Conservation (phyloP, 495 filamentous ascomycete genomes). For the Ascobolus immersus region DNA sequence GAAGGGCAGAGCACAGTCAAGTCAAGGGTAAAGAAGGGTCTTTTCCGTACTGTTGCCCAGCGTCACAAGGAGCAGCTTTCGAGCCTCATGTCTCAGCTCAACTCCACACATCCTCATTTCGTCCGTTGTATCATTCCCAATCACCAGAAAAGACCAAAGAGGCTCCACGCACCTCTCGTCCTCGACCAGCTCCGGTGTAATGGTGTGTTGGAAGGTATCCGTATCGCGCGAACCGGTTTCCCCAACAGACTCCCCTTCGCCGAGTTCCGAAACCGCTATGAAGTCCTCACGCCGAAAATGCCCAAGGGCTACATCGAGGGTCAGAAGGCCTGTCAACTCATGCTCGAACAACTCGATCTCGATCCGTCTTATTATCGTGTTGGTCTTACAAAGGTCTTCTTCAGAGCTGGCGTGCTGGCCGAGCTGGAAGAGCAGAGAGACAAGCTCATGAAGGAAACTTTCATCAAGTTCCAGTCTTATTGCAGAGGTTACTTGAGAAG, state of each 20-base stretch:
- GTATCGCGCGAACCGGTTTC: conserved; percentile 95
- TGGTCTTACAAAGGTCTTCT: conserved; percentile 93
- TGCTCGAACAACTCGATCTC: conserved; percentile 70
- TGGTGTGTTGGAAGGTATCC: conserved; percentile 91
- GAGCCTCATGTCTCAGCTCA: conserved; percentile 80
- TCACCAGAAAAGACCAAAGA: conserved; percentile 92
- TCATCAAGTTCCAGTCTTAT: conserved; percentile 79
- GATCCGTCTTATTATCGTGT: conserved; percentile 74
- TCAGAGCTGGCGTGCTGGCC: conserved; percentile 83
- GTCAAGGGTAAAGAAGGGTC: conserved; percentile 83
- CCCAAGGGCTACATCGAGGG: conserved; percentile 81
- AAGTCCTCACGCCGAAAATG: conserved; percentile 77
- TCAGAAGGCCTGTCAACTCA: conserved; percentile 55
- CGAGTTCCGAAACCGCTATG: conserved; percentile 89
- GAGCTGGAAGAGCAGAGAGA: conserved; percentile 92
- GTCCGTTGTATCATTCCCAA: conserved; percentile 96
- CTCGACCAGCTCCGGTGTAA: conserved; percentile 93
- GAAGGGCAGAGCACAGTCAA: conserved; percentile 27
- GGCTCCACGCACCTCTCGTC: conserved; percentile 65
- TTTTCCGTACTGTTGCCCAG: conserved; percentile 93
- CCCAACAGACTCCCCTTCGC: conserved; percentile 79
- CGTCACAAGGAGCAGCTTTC: conserved; percentile 92
- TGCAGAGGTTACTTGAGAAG: conserved; percentile 74
- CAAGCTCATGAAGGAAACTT: conserved; percentile 69
- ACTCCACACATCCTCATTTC: conserved; percentile 94